phyloP scores from a whole-genome alignment of 257 asterid genomes.

The Solanum pinnatisectum region DNA sequence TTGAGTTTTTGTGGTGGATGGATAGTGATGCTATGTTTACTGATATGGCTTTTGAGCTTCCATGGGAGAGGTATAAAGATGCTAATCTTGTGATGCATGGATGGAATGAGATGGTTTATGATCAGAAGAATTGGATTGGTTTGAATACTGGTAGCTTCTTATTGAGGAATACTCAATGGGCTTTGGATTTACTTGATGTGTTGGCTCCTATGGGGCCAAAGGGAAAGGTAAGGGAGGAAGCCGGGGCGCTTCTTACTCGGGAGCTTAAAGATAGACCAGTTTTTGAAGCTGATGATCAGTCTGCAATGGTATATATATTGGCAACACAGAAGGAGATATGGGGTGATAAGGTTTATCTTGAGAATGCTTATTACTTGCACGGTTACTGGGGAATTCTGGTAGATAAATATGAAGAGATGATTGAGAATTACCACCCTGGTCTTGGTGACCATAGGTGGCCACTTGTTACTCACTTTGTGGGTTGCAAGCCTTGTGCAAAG shows the following conservation, averaged over 20 bases:
- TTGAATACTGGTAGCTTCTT: slow-evolving; percentile 91
- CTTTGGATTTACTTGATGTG: slow-evolving; percentile 74
- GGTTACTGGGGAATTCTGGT: slow-evolving; percentile 96
- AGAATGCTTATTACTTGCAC: slow-evolving; percentile 59
- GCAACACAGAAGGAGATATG: slow-evolving; percentile 75
- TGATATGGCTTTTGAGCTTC: slow-evolving; percentile 85
- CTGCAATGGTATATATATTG: slow-evolving; percentile 86
- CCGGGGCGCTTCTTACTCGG: slow-evolving; percentile 59
- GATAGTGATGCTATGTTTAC: slow-evolving; percentile 95
- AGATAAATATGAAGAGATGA: slow-evolving; percentile 82
- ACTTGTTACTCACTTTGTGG: slow-evolving; percentile 94
- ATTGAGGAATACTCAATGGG: slow-evolving; percentile 84
- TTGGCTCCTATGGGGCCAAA: slow-evolving; percentile 98
- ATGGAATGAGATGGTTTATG: slow-evolving; percentile 74
- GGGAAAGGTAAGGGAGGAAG: slow-evolving; percentile 71
- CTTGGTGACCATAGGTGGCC: slow-evolving; percentile 96
- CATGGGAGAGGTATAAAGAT: slow-evolving; percentile 81
- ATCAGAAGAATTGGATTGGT: slow-evolving; percentile 77
- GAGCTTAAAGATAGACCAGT: slow-evolving; percentile 71
- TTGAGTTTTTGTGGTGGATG: slow-evolving; percentile 98
- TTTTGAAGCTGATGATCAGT: slow-evolving; percentile 94
- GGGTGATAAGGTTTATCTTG: slow-evolving; percentile 76
- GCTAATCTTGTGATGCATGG: slow-evolving; percentile 81
- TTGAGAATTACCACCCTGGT: slow-evolving; percentile 86
- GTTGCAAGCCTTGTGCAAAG: slow-evolving; percentile 94